phyloP scores from a whole-genome alignment of 2,329 filamentous ascomycete genomes.

The Lasiodiplodia gonubiensis region DNA sequence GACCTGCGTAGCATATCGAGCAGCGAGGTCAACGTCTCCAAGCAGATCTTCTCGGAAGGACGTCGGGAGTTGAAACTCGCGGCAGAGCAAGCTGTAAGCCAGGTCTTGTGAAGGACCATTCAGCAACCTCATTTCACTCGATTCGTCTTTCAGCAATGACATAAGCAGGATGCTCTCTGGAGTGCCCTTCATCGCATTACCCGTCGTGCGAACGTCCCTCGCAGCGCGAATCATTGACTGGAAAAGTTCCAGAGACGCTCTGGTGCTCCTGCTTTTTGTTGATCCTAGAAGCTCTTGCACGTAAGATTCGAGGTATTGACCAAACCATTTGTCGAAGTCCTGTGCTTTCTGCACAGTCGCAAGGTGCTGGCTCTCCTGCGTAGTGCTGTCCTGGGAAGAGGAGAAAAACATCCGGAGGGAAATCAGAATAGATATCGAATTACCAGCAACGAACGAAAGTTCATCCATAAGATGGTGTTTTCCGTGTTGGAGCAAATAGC shows the following conservation, averaged over 20 bases:
- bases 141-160: slow-evolving; percentile 78
- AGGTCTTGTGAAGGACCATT: slow-evolving; percentile 71
- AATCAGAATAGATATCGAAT: slow-evolving; percentile 77
- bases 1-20: slow-evolving; percentile 67
- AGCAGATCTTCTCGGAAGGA: slow-evolving; percentile 70
- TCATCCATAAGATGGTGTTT: slow-evolving; percentile 65
- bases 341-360: slow-evolving; percentile 77
- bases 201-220: slow-evolving; percentile 68
- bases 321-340: slow-evolving; percentile 79
- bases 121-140: slow-evolving; percentile 66
- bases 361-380: slow-evolving; percentile 81
- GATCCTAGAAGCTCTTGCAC: slow-evolving; percentile 31
- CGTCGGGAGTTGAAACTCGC: slow-evolving; percentile 69
- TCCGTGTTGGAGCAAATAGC: slow-evolving; percentile 79
- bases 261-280: background rate
- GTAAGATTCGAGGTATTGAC: slow-evolving; percentile 67
- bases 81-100: slow-evolving; percentile 75
- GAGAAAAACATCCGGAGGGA: slow-evolving; percentile 78
- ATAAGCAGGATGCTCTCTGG: slow-evolving; percentile 81
- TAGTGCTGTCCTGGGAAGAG: slow-evolving; percentile 77
- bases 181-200: slow-evolving; percentile 71
- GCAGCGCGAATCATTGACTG: slow-evolving; percentile 72
- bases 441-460: slow-evolving; percentile 80
- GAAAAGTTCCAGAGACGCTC: slow-evolving; percentile 58
- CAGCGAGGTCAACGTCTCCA: slow-evolving; percentile 68